Evolutionary conservation across 176 grass and related monocot species (phyloP), one percentile per base, ranked within the genome.

Genomic region (Musa acuminata): DNA sequence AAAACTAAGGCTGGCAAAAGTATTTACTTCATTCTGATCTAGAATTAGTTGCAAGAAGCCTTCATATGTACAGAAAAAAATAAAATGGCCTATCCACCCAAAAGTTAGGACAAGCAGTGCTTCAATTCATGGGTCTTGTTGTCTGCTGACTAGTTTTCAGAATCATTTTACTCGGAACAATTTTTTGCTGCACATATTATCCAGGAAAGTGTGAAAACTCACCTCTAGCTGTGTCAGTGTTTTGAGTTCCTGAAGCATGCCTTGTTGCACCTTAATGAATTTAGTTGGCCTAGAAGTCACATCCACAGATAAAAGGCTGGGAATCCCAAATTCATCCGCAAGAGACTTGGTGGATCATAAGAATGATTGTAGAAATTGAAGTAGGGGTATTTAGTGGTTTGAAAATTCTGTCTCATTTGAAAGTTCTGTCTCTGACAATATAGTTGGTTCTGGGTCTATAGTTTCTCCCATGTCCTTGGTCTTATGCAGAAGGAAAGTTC

Each of bases 401-500:
- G 67, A 70, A 17, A 70, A 17, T 70, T 70, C 67, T 6, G 17
- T 51, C 67, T 70, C 67, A 35, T 21, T 50, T 70, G 67, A 70
- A 17, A 70, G 43, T 70, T 70, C 67, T 6, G 17, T 51, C 67
- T 70, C 67, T 5, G 35, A 2, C 48, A 70, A 70, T 20, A 35
- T 49, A 2, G 8, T 70, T 70, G 67, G 35, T 11, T 70, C 67
- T 50, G 48, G 19, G 35, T 8, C 19, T 48, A 21, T 8, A 70
- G 35, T 8, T 50, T 70, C 25, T 50, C 51, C 64, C 64, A 57
- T 78, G 13, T 78, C 76, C 51, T 55, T 78, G 27, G 76, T 78
- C 13, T 67, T 78, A 52, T 69, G 76, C 17, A 78, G 76, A 69
- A 78, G 76, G 51, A 78, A 69, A 55, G 51, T 78, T 69, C 63